Conservation (phyloP, 73 alveolate genomes). For the Paramecium sexaurelia region DNA sequence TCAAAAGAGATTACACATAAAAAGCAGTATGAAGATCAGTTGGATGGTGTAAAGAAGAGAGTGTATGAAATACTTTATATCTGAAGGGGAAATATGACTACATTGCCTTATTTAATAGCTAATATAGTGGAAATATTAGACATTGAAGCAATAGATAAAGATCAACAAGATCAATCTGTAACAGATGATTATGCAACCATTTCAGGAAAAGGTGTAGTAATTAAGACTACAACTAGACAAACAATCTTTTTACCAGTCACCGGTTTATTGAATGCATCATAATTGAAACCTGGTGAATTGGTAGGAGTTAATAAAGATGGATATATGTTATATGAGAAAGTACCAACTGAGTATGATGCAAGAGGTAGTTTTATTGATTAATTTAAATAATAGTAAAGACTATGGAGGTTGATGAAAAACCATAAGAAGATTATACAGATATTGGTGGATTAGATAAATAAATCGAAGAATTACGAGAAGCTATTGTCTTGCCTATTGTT, state of each 20-base stretch:
- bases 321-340: slow-evolving; percentile 97
- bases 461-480: slow-evolving; percentile 99
- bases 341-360: slow-evolving; percentile 84
- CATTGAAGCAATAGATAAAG: slow-evolving; percentile 82
- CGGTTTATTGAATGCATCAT: slow-evolving; percentile 98
- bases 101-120: slow-evolving; percentile 97
- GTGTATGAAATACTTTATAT: neutral
- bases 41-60: slow-evolving; percentile 17
- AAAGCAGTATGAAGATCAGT: neutral
- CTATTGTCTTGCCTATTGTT: slow-evolving; percentile 98
- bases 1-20: neutral
- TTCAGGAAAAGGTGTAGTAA: slow-evolving; percentile 72
- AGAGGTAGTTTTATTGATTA: slow-evolving; percentile 43
- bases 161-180: slow-evolving; percentile 72
- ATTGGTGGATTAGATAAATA: slow-evolving; percentile 99
- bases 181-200: slow-evolving; percentile 68
- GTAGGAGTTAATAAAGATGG: slow-evolving; percentile 99
- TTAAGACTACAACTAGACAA: slow-evolving; percentile 95
- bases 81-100: slow-evolving; percentile 8
- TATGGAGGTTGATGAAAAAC: slow-evolving; percentile 99
- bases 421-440: slow-evolving; percentile 99
- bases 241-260: slow-evolving; percentile 99
- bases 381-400: slow-evolving; percentile 47
- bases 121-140: slow-evolving; percentile 89
- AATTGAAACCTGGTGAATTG: slow-evolving; percentile 97